Base-by-base conservation (phyloP, 345 rosid genomes). In the Triadica sebifera region DNA sequence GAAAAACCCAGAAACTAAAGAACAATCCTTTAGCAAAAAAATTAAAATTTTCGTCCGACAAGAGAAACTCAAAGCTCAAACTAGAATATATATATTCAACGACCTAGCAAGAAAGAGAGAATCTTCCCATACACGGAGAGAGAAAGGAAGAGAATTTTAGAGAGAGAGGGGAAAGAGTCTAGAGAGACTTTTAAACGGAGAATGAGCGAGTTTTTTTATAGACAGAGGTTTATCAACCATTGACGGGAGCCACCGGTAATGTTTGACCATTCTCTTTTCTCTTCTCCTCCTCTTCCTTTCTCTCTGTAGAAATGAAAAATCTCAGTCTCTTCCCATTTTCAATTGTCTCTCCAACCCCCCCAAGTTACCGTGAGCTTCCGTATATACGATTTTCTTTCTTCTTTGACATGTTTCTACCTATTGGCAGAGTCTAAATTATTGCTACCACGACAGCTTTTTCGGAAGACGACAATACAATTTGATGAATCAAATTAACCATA, bases 231-330 rank as follows among this genome's bases (percentile, higher is more conserved):
- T 78, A 84, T 87, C 86, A 80, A 84, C 83, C 87, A 86, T 87
- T 87, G 94, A 89, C 89, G 79, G 79, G 79, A 74, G 80, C 85
- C 81, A 79, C 64, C 80, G 65, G 84, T 78, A 47, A 79, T 52
- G 70, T 77, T 77, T 81, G 87, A 86, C 90, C 78, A 68, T 83
- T 85, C 86, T 80, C 72, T 49, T 65, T 58, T 25, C 51, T 55
- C 56, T 67, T 64, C 78, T 59, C 1, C 56, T 8, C 22, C 62
- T 61, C 71, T 13, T 52, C 9, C 24, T 12, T 51, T 17, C 34
- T 53, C 65, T 29, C 75, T 16, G 60, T 53, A 71, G 64, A 71
- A 53, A 57, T 12, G 12, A 66, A 47, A 45, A 63, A 50, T 43
- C 72, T 73, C 45, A 17, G 75, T 57, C 72, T 76, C 80, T 65